Percentiles rank a stretch among this genome's conserved stretches.
These are phyloP conservation scores for Xylaria sp. DNA, from an alignment of 2,329 filamentous ascomycete genomes.

Conservation along the genomic window DNA sequence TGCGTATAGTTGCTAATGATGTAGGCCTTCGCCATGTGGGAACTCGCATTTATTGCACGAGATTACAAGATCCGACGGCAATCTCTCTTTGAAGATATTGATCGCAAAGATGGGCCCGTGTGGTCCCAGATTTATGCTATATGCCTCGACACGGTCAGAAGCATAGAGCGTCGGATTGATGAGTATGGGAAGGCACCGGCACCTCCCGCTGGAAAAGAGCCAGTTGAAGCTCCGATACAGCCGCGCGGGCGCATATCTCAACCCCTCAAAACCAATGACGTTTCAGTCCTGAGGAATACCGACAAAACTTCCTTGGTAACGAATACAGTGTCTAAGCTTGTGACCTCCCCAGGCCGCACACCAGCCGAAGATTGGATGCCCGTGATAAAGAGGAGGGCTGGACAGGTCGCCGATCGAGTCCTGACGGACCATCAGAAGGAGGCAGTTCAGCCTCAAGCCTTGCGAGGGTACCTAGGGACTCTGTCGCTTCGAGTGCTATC, in stretches of 20 bases:
- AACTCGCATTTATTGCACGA: slow-evolving; percentile 82
- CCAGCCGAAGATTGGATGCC: slow-evolving; percentile 62
- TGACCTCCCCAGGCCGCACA: slow-evolving; percentile 60
- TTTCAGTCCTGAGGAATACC: slow-evolving; percentile 55
- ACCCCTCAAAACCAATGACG: slow-evolving; percentile 59
- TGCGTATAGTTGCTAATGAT: slow-evolving; percentile 33
- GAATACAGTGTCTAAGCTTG: slow-evolving; percentile 55
- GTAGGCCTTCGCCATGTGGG: slow-evolving; percentile 89
- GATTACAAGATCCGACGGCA: slow-evolving; percentile 80
- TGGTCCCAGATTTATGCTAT: slow-evolving; percentile 82
- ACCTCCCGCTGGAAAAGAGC: slow-evolving; percentile 48
- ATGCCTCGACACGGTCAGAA: slow-evolving; percentile 76
- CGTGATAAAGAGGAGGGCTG: slow-evolving; percentile 61
- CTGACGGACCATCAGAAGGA: slow-evolving; percentile 66
- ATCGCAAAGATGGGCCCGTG: slow-evolving; percentile 80
- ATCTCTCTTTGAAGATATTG: slow-evolving; percentile 87
- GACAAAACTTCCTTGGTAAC: slow-evolving; percentile 57
- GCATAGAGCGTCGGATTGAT: slow-evolving; percentile 75
- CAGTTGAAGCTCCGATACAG: slow-evolving; percentile 36
- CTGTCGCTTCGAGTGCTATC: slow-evolving; percentile 59
- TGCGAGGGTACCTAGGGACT: slow-evolving; percentile 60
- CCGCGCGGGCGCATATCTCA: slow-evolving; percentile 53
- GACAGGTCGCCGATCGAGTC: slow-evolving; percentile 60
- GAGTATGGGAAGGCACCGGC: slow-evolving; percentile 63
- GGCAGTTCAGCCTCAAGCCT: slow-evolving; percentile 60